Conservation (phyloP, 129 eudicot species). For the Artemisia annua region DNA sequence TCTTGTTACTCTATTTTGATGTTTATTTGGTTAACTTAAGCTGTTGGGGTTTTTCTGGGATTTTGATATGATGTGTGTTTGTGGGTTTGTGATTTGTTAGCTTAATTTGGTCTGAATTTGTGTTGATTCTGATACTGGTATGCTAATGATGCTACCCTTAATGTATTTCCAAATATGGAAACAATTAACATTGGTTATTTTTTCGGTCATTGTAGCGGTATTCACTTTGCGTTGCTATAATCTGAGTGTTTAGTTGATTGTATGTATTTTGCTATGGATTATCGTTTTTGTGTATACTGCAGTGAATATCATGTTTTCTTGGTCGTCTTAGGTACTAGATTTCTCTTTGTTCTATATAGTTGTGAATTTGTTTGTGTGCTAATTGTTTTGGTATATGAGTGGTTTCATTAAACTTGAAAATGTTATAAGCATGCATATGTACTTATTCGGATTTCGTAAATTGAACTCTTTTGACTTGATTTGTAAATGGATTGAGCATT, state of each 20-base stretch:
- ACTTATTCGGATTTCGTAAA: background rate
- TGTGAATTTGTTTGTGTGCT: background rate
- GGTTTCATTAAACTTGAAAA: background rate
- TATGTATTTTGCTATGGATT: background rate
- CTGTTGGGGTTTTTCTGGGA: background rate
- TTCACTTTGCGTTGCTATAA: background rate
- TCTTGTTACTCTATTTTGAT: background rate
- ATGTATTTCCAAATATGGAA: too few species aligned
- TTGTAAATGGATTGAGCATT: background rate
- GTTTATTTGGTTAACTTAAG: conserved; percentile 7
- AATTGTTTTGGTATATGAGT: background rate
- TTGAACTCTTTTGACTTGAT: background rate
- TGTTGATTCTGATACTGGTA: background rate
- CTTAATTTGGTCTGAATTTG: conserved; percentile 16
- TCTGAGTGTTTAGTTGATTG: background rate
- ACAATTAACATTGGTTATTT: too few species aligned
- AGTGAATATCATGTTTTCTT: background rate
- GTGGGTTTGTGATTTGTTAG: conserved; percentile 4
- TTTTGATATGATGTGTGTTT: background rate
- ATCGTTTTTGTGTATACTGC: background rate
- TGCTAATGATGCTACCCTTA: background rate
- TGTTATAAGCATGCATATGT: conserved; percentile 3
- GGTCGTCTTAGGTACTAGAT: background rate
- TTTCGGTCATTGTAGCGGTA: background rate
- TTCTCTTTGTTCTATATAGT: background rate